phyloP scores from a whole-genome alignment of 441 rosid genomes.

The Aleurites moluccanus region DNA sequence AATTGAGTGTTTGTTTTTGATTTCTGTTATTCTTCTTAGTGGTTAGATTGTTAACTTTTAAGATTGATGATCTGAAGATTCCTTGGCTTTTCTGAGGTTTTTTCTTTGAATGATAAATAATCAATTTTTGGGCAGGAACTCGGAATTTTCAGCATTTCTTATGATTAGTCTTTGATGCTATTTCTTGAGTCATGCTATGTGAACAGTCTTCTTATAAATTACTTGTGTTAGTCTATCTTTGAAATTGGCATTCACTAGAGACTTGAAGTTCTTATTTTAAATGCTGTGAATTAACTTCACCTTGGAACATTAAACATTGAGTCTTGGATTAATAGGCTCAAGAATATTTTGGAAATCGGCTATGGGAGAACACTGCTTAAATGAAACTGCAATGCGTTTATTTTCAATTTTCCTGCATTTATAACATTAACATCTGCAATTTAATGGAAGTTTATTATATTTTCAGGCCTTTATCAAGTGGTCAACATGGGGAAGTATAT shows the following conservation, averaged over 20 bases:
- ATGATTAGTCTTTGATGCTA: not conserved
- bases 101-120: constrained; percentile 1
- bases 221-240: not conserved
- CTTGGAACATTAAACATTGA: not conserved
- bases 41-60: not conserved
- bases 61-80: not conserved
- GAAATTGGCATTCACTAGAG: not conserved
- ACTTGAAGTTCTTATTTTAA: not conserved
- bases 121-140: not conserved
- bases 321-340: not conserved
- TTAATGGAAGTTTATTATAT: constrained; percentile 3
- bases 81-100: not conserved
- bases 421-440: constrained; percentile 2
- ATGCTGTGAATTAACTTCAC: not conserved
- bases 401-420: not conserved
- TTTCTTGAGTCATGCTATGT: not conserved
- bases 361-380: not conserved
- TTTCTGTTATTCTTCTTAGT: not conserved
- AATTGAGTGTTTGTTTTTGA: not conserved
- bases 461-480: constrained; percentile 67
- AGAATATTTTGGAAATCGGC: constrained; percentile 2
- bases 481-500: constrained; percentile 88
- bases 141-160: constrained; percentile 3
- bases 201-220: not conserved
- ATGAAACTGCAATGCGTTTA: not conserved